Evolutionary conservation across 768 basidiomycete species (phyloP).

Genomic region (Mycena crocata): DNA sequence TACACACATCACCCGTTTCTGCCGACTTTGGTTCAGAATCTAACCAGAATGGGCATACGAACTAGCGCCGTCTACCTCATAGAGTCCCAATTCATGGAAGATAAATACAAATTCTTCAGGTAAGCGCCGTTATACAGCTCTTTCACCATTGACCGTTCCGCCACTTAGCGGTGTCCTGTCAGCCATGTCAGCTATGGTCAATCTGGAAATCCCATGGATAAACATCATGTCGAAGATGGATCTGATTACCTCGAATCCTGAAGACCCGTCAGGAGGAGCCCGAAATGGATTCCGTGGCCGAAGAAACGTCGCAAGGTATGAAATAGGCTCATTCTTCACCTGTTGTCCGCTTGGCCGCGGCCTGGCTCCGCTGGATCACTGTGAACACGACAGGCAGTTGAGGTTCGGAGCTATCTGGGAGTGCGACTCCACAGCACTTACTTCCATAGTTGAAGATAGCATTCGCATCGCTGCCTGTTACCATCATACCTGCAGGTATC

Average conservation of each 20-base stretch:
- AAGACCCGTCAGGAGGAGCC: constrained; percentile 68
- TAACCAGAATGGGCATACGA: constrained; percentile 82
- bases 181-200: constrained; percentile 99
- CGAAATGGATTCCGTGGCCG: constrained; percentile 79
- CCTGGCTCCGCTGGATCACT: constrained; percentile 9
- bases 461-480: not conserved
- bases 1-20: constrained; percentile 99
- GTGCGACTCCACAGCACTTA: constrained; percentile 5
- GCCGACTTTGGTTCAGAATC: constrained; percentile 84
- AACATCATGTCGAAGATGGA: constrained; percentile 99
- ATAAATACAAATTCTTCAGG: constrained; percentile 98
- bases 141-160: constrained; percentile 14
- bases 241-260: constrained; percentile 77
- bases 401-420: constrained; percentile 19
- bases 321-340: constrained; percentile 4
- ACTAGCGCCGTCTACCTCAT: constrained; percentile 93
- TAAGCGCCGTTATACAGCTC: constrained; percentile 39
- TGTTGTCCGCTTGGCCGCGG: not conserved
- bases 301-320: constrained; percentile 87
- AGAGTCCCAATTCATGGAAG: constrained; percentile 99
- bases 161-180: constrained; percentile 86
- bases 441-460: not conserved
- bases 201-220: constrained; percentile 95
- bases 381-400: constrained; percentile 9
- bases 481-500: not conserved